Evolutionary conservation across 495 filamentous ascomycete species (phyloP).

Genomic region (Penicillium antarcticum): DNA sequence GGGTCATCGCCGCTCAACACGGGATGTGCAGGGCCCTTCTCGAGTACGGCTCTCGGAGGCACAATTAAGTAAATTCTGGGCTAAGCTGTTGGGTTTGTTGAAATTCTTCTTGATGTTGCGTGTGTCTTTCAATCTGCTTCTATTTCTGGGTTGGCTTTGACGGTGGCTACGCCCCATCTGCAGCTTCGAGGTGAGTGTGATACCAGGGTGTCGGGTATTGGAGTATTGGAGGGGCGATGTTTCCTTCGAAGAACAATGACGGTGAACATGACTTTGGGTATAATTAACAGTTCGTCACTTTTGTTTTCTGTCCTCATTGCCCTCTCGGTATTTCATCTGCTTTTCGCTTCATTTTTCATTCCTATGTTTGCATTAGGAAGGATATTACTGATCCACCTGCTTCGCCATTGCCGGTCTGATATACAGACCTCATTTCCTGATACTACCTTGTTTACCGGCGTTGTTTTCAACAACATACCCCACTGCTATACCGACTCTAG

Average conservation of each 20-base stretch:
- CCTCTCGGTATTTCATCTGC: conserved; percentile 7
- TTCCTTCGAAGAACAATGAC: conserved; percentile 6
- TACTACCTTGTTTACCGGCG: neutral
- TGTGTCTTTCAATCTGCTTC: conserved; percentile 12
- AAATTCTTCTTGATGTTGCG: neutral
- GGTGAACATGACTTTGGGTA: conserved; percentile 11
- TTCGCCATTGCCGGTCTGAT: neutral
- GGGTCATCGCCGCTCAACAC: conserved; percentile 12
- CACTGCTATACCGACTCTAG: neutral
- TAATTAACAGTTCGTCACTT: conserved; percentile 13
- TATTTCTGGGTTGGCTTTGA: conserved; percentile 12
- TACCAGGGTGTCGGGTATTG: conserved; percentile 17
- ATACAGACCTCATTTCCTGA: conserved; percentile 2
- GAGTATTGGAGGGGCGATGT: conserved; percentile 18
- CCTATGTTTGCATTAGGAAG: conserved; percentile 6
- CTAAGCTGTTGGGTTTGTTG: neutral
- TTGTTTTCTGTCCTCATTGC: neutral
- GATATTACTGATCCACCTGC: neutral
- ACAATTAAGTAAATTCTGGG: neutral
- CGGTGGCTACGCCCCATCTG: conserved; percentile 12
- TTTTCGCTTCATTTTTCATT: neutral
- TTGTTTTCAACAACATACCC: neutral
- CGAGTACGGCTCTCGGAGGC: conserved; percentile 5
- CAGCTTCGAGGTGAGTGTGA: conserved; percentile 17
- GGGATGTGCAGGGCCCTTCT: conserved; percentile 1